Percentiles rank a stretch among this genome's conserved stretches.
Evolutionary conservation across 2,329 filamentous ascomycete genomes (phyloP).

Genomic region (Magnaporthiopsis poae): DNA sequence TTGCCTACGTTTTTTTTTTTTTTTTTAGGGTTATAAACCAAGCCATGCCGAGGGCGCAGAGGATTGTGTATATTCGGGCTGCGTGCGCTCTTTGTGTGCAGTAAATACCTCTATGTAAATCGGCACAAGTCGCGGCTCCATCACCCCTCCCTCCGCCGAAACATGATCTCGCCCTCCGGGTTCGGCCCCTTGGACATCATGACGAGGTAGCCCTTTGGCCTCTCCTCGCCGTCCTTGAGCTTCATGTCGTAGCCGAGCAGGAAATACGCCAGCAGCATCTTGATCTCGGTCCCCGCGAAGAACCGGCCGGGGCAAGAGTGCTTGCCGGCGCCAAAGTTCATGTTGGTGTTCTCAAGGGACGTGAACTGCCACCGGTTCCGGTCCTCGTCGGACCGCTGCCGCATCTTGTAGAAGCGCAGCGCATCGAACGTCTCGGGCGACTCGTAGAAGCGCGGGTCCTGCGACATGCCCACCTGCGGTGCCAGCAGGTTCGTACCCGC

Average conservation of each 20-base stretch:
- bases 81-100: no score
- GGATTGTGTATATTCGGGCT: no score
- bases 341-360: conserved; percentile 30
- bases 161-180: conserved; percentile 31
- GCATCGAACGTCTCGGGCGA: conserved; percentile 36
- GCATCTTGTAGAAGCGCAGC: conserved; percentile 38
- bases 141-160: conserved; percentile 21
- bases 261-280: conserved; percentile 32
- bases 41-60: no score
- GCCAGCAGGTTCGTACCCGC: conserved; percentile 32
- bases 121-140: no score
- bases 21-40: no score
- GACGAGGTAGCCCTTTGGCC: conserved; percentile 31
- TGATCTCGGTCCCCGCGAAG: conserved; percentile 37
- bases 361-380: conserved; percentile 34
- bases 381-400: conserved; percentile 26
- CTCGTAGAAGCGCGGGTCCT: conserved; percentile 30
- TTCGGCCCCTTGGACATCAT: conserved; percentile 34
- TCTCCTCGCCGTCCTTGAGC: conserved; percentile 27
- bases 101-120: no score
- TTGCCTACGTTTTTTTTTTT: no score
- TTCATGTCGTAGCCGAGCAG: conserved; percentile 34
- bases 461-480: conserved; percentile 30
- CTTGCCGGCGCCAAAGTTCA: conserved; percentile 38
- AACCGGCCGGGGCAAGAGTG: conserved; percentile 40